Conservation (phyloP, 192 early-diverging fungal genomes). For the Cetraspora pellucida region DNA sequence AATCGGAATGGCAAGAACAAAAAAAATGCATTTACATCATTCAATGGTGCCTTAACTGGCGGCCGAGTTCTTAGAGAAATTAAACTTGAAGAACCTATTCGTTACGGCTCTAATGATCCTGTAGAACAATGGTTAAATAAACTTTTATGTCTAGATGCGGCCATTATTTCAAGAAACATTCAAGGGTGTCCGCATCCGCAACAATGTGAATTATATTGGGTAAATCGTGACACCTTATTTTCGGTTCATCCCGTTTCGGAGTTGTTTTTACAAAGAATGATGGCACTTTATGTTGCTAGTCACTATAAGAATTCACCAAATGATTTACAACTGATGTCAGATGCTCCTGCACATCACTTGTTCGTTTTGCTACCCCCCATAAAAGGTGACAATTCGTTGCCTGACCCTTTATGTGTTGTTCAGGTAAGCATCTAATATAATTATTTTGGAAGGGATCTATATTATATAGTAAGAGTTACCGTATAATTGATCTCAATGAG, state of each 20-base stretch:
- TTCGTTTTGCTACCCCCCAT: slow-evolving; percentile 95
- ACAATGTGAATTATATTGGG: slow-evolving; percentile 93
- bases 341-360: slow-evolving; percentile 96
- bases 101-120: slow-evolving; percentile 84
- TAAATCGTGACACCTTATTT: slow-evolving; percentile 97
- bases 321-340: slow-evolving; percentile 95
- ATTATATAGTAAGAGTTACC: too few relatives aligned
- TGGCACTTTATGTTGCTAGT: slow-evolving; percentile 95
- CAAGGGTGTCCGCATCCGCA: slow-evolving; percentile 91
- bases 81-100: slow-evolving; percentile 91
- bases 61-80: slow-evolving; percentile 87
- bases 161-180: slow-evolving; percentile 66
- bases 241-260: slow-evolving; percentile 97
- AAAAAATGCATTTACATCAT: slow-evolving; percentile 45
- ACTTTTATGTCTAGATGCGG: slow-evolving; percentile 92
- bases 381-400: slow-evolving; percentile 69
- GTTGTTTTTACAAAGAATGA: slow-evolving; percentile 96
- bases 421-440: slow-evolving; percentile 37
- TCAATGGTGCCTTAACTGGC: slow-evolving; percentile 43
- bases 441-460: too few relatives aligned
- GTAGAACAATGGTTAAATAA: slow-evolving; percentile 96
- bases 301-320: slow-evolving; percentile 99
- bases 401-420: slow-evolving; percentile 92
- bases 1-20: slow-evolving; percentile 60
- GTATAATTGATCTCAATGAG: too few relatives aligned